Base-by-base conservation (phyloP, 2,329 filamentous ascomycete genomes). In the Aspergillus neoniger region DNA sequence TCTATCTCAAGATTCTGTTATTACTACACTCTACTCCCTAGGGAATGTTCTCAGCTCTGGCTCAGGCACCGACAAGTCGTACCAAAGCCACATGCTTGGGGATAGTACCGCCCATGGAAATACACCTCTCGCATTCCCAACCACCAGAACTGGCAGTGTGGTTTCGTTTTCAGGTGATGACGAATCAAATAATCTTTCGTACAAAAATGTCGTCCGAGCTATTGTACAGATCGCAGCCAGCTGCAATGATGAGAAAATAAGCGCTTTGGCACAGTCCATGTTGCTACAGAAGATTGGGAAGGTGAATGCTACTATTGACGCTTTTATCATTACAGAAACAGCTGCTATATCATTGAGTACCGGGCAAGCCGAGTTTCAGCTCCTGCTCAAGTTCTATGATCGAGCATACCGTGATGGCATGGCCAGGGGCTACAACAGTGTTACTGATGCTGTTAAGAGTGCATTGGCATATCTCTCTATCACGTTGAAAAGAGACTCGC, bases 21-120 rank as follows among this genome's bases (percentile, higher is more conserved):
- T 99, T 66, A 96, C 93, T 5, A 98, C 93, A 1, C 81, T 99
- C 9, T 99, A 99, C 77, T 95, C 92, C 0, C 83, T 99, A n/a
- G 95, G 95, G 19, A 99, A 99, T 72, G 90, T 96, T 4, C 82
- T 99, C 14, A 97, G 92, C 68, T 88, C 92, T 5, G 87, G 85
- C 50, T 82, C 83, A 6, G 79, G 77, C 17, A 70, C 80, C 36
- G 84, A 86, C 30, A 81, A 81, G 57, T 62, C 67, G 25, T 69
- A 74, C 61, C 75, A 75, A 58, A 63, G 74, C 65, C 63, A 71
- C 67, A 44, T 64, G 12, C 49, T 68, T 17, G 68, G 68, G 5
- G 72, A 72, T 48, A 64, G 57, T 85, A 59, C 78, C 81, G 44
- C 80, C 77, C 48, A 79, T 83, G 58, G 74, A 63, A 57, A 80